A percentile compares a stretch with the other conserved stretches of the same genome.
These are phyloP conservation scores for Babesia ovis DNA, from an alignment of 169 alveolate genomes.

Conservation along the genomic window DNA sequence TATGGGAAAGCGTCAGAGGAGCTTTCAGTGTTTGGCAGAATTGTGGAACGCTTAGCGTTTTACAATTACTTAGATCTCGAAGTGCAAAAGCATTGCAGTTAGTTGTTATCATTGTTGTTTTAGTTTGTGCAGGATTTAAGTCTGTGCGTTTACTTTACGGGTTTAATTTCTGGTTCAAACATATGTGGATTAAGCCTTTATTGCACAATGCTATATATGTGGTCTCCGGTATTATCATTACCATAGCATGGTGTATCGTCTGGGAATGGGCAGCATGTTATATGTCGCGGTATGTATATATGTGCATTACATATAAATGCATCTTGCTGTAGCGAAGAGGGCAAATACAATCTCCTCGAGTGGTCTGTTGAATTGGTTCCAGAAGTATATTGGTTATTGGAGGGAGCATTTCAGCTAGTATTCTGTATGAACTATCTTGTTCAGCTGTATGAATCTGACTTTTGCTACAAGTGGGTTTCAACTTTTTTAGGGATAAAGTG, in stretches of 20 bases:
- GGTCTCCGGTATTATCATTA: constrained; percentile 68
- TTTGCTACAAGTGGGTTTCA: constrained; percentile 37
- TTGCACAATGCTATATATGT: constrained; percentile 68
- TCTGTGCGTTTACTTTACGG: constrained; percentile 17
- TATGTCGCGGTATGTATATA: constrained; percentile 57
- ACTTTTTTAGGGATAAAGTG: too few species aligned
- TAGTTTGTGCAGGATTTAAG: constrained; percentile 2
- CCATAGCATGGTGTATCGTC: constrained; percentile 75
- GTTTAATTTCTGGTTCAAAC: constrained; percentile 44
- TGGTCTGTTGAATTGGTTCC: constrained; percentile 77
- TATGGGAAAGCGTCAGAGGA: constrained; percentile 8
- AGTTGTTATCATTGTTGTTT: background rate
- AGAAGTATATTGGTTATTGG: constrained; percentile 66
- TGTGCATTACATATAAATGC: background rate
- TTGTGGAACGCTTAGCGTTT: constrained; percentile 12
- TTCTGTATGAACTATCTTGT: constrained; percentile 68
- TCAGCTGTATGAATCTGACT: constrained; percentile 66
- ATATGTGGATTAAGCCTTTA: constrained; percentile 37
- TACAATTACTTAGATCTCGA: constrained; percentile 26
- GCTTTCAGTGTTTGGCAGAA: background rate
- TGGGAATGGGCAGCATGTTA: constrained; percentile 82
- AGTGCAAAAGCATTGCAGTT: constrained; percentile 3
- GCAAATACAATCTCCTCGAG: constrained; percentile 61
- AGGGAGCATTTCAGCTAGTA: constrained; percentile 74
- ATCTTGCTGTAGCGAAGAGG: constrained; percentile 53